phyloP scores from a whole-genome alignment of 345 rosid species.

The Boechera divaricarpa region DNA sequence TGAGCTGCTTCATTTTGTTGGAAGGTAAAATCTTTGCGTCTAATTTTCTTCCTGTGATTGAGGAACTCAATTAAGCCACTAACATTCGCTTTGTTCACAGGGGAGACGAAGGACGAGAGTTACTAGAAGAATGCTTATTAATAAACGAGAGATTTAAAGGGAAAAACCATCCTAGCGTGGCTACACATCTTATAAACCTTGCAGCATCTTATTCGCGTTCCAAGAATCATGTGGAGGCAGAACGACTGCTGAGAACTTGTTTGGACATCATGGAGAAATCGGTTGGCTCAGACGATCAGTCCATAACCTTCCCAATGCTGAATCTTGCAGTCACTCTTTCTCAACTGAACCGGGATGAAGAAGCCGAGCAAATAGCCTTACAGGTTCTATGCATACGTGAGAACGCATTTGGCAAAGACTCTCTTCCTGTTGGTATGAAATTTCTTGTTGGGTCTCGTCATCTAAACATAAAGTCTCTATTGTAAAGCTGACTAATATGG shows the following conservation, averaged over 20 bases:
- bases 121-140: conserved; percentile 82
- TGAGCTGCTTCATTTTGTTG: conserved; percentile 81
- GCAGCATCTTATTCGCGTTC: conserved; percentile 76
- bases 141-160: conserved; percentile 71
- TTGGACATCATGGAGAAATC: conserved; percentile 60
- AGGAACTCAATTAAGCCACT: neutral
- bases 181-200: conserved; percentile 75
- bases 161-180: conserved; percentile 69
- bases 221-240: conserved; percentile 75
- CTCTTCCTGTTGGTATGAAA: conserved; percentile 76
- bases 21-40: conserved; percentile 54
- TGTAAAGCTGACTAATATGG: neutral
- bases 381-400: conserved; percentile 70
- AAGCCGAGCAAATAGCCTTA: conserved; percentile 70
- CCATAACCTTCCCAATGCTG: conserved; percentile 78
- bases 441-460: neutral
- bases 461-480: neutral
- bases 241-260: conserved; percentile 73
- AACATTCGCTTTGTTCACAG: conserved; percentile 43
- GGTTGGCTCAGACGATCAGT: conserved; percentile 66
- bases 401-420: conserved; percentile 74
- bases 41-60: conserved; percentile 2
- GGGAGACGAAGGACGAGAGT: conserved; percentile 80
- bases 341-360: conserved; percentile 66
- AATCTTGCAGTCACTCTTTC: conserved; percentile 79